These are phyloP conservation scores for Silene uniflora DNA, from an alignment of 148 eudicot genomes.

Conservation along the genomic window DNA sequence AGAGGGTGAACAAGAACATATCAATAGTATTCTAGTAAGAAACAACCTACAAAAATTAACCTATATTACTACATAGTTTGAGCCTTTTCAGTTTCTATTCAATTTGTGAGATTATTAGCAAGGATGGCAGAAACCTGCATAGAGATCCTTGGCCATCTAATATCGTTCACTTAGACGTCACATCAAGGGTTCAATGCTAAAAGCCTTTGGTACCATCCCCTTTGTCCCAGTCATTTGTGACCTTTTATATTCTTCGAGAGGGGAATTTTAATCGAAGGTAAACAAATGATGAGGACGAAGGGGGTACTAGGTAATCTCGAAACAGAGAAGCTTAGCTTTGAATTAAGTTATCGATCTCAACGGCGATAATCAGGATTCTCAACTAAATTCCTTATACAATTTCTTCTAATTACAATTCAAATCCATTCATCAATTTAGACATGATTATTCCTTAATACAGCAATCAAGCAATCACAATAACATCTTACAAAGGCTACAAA, in stretches of 20 bases:
- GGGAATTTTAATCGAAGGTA: no score
- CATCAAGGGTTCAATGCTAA: neutral
- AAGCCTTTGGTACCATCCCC: neutral
- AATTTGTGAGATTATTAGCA: neutral
- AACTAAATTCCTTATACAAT: neutral
- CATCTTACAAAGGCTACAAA: neutral
- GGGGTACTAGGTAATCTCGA: neutral
- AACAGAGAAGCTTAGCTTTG: neutral
- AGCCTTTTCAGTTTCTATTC: neutral
- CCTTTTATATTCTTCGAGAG: no score
- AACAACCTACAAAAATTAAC: neutral
- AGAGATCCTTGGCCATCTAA: neutral
- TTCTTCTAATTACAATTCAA: neutral
- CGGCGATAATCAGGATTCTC: neutral
- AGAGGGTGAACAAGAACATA: neutral
- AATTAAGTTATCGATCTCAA: neutral
- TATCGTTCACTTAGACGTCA: neutral
- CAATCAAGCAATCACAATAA: neutral
- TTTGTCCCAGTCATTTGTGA: no score
- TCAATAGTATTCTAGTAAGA: neutral
- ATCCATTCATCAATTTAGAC: neutral
- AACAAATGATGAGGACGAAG: no score
- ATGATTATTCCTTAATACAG: neutral
- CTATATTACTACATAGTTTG: neutral
- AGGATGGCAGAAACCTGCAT: neutral